phyloP scores from a whole-genome alignment of 2,329 filamentous ascomycete genomes.

The Chaetomium globosum region DNA sequence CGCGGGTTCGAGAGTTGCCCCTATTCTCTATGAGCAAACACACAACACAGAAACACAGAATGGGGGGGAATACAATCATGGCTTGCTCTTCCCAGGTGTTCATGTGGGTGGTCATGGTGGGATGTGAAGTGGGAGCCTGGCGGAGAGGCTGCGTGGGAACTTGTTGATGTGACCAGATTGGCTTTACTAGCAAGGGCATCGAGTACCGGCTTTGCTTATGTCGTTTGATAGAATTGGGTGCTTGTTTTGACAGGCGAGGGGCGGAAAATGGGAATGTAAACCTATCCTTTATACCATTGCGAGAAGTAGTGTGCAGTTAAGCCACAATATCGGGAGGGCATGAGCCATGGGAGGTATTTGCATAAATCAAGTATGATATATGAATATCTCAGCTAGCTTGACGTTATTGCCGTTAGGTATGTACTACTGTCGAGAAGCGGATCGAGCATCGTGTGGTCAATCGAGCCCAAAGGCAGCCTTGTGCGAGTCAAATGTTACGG shows the following conservation, averaged over 20 bases:
- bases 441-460: conserved; percentile 2
- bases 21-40: conserved; percentile 1
- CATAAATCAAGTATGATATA: not conserved
- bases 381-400: not conserved
- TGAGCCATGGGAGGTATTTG: not conserved
- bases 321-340: not conserved
- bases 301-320: not conserved
- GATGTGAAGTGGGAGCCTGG: not conserved
- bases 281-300: not conserved
- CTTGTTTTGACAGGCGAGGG: not conserved
- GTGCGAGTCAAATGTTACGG: not conserved
- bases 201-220: not conserved
- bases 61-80: conserved; percentile 16
- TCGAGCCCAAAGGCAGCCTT: not conserved
- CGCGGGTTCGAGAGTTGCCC: conserved; percentile 5
- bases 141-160: not conserved
- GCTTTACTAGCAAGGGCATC: conserved; percentile 7
- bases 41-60: not conserved
- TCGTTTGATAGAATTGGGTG: not conserved
- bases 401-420: not conserved
- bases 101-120: conserved; percentile 15
- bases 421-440: not conserved
- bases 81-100: conserved; percentile 27
- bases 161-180: not conserved
- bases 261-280: not conserved